Percentiles rank a stretch among this genome's conserved stretches.
phyloP scores from a whole-genome alignment of 495 filamentous ascomycete species.

The Xylaria telfairii region DNA sequence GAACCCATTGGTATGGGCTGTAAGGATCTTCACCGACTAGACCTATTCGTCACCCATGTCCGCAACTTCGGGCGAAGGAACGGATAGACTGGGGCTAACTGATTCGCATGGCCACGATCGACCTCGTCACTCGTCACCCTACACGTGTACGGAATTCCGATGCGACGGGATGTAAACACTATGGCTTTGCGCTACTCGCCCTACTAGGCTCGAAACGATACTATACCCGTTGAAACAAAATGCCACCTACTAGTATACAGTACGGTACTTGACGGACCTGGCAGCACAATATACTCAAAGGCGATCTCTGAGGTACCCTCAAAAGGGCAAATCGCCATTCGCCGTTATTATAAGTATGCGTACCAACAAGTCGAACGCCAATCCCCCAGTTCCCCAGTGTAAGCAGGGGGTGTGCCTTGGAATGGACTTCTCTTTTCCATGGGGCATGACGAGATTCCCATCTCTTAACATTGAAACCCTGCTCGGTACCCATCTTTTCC shows the following conservation, averaged over 20 bases:
- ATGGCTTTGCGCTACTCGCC: not conserved
- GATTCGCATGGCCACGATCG: conserved; percentile 9
- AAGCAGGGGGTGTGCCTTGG: conserved; percentile 19
- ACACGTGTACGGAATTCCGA: conserved; percentile 9
- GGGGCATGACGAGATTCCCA: conserved; percentile 18
- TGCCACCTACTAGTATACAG: no score
- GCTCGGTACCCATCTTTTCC: not conserved
- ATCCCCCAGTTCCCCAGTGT: not conserved
- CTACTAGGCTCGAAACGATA: not conserved
- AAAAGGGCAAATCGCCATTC: not conserved
- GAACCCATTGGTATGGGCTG: not conserved
- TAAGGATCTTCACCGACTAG: not conserved
- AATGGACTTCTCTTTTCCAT: conserved; percentile 23
- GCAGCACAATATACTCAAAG: not conserved
- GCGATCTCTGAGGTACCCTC: not conserved
- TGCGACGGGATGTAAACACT: not conserved
- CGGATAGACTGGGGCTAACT: not conserved
- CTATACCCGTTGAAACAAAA: not conserved
- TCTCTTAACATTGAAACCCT: not conserved
- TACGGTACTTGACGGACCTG: not conserved
- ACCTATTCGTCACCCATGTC: not conserved
- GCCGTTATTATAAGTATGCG: not conserved
- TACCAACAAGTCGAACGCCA: not conserved
- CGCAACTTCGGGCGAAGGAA: conserved; percentile 1
- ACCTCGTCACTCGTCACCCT: not conserved